phyloP scores from a whole-genome alignment of 306 rosid species.

The Pterocarpus macrocarpus region DNA sequence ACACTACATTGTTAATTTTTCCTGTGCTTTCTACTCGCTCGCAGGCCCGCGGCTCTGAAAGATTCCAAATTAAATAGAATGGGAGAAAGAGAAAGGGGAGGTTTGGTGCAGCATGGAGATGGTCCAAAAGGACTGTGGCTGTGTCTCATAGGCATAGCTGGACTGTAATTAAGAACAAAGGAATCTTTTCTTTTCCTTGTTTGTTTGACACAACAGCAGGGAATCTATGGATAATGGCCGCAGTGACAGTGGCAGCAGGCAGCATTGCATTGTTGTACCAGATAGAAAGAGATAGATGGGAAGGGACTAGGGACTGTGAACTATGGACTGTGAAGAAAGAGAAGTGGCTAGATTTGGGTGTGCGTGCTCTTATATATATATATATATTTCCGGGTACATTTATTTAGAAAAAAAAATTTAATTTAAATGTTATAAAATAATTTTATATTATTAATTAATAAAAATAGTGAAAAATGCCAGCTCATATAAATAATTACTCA shows the following conservation, averaged over 20 bases:
- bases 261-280: constrained; percentile 37
- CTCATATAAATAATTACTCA: no score
- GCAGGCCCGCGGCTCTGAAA: no score
- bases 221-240: constrained; percentile 56
- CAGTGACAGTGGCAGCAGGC: constrained; percentile 38
- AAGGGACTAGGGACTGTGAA: constrained; percentile 8
- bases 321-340: neutral
- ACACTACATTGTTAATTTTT: no score
- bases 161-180: constrained; percentile 52
- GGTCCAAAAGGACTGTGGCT: constrained; percentile 50
- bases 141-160: constrained; percentile 45
- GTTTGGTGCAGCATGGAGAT: constrained; percentile 40
- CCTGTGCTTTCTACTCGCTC: no score
- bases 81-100: neutral
- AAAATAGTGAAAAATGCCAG: no score
- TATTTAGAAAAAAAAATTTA: no score
- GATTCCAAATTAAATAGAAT: no score
- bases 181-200: constrained; percentile 49
- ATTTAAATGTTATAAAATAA: no score
- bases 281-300: constrained; percentile 44
- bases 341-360: neutral
- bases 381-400: no score
- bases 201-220: constrained; percentile 50
- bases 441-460: no score
- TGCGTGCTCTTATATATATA: no score